Conservation (phyloP, 1,284 basidiomycete species). For the Fomitiporia mediterranea region DNA sequence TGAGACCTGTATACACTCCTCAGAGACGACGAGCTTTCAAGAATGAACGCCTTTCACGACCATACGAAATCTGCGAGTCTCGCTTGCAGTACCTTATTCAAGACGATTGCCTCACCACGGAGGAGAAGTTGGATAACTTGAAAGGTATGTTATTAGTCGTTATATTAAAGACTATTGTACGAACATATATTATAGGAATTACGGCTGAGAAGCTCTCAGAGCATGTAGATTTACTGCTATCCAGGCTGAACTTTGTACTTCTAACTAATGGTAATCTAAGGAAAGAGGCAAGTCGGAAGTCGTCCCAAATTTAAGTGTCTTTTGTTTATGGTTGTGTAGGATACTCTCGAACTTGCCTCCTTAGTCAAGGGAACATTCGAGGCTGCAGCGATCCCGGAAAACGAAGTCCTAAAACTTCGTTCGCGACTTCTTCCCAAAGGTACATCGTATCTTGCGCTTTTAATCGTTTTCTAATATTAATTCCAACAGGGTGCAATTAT, state of each 20-base stretch:
- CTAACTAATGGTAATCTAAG: slow-evolving; percentile 46
- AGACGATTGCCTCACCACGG: slow-evolving; percentile 72
- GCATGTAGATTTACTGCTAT: slow-evolving; percentile 63
- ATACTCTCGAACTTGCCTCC: slow-evolving; percentile 71
- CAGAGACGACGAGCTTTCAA: slow-evolving; percentile 71
- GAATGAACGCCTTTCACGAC: slow-evolving; percentile 86
- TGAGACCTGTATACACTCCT: background rate
- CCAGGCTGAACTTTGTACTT: slow-evolving; percentile 68
- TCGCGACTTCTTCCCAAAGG: slow-evolving; percentile 67
- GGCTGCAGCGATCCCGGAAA: slow-evolving; percentile 50
- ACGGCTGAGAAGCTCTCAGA: slow-evolving; percentile 67
- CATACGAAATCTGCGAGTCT: slow-evolving; percentile 79
- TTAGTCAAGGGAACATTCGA: slow-evolving; percentile 68
- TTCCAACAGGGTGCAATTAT: slow-evolving; percentile 47
- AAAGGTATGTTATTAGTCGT: slow-evolving; percentile 44
- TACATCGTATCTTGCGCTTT: slow-evolving; percentile 29
- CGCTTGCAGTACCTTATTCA: slow-evolving; percentile 71
- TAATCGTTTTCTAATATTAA: slow-evolving; percentile 19
- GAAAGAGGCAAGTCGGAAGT: background rate
- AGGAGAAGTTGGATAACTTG: slow-evolving; percentile 79
- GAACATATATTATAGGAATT: slow-evolving; percentile 53
- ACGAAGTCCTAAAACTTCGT: slow-evolving; percentile 51
- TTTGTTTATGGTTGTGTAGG: slow-evolving; percentile 36
- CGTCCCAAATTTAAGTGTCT: slow-evolving; percentile 15
- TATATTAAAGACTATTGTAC: background rate